A percentile compares a stretch with the other conserved stretches of the same genome.
Conservation (phyloP, 2,329 filamentous ascomycete genomes). For the Epichloe brachyelytri region DNA sequence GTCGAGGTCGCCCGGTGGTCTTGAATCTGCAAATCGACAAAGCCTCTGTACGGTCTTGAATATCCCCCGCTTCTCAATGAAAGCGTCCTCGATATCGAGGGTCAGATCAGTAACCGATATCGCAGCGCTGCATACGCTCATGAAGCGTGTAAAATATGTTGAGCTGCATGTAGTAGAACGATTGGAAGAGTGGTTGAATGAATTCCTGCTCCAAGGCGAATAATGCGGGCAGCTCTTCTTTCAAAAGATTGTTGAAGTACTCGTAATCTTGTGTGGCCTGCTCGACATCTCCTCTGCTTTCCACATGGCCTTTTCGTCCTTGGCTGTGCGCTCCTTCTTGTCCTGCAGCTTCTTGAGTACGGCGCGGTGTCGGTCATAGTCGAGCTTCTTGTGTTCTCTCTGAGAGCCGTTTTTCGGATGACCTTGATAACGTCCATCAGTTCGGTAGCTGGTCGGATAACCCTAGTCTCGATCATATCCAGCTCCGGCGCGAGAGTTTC, state of each 20-base stretch:
- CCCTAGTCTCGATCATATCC: conserved; percentile 89
- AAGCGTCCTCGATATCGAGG: conserved; percentile 82
- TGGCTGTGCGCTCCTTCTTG: conserved; percentile 90
- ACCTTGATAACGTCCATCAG: conserved; percentile 90
- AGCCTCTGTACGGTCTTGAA: conserved; percentile 72
- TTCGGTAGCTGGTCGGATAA: conserved; percentile 88
- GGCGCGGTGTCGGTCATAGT: conserved; percentile 79
- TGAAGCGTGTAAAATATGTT: conserved; percentile 99
- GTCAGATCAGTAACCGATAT: conserved; percentile 92
- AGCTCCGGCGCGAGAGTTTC: conserved; percentile 81
- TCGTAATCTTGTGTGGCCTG: conserved; percentile 90
- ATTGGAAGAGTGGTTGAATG: conserved; percentile 93
- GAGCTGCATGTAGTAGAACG: conserved; percentile 99
- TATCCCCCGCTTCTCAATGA: conserved; percentile 79
- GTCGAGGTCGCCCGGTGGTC: conserved; percentile 59
- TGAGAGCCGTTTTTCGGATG: conserved; percentile 75
- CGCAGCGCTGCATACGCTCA: conserved; percentile 92
- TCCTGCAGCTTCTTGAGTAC: conserved; percentile 89
- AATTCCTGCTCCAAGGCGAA: conserved; percentile 87
- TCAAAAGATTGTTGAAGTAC: conserved; percentile 94
- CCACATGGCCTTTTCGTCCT: conserved; percentile 96
- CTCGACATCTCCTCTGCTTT: conserved; percentile 86
- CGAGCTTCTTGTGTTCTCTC: conserved; percentile 93
- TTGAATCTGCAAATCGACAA: conserved; percentile 85
- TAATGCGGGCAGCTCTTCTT: conserved; percentile 86